A percentile compares a stretch with the other conserved stretches of the same genome.
Conservation (phyloP, 2,329 filamentous ascomycete species). For the Botrytis hyacinthi region DNA sequence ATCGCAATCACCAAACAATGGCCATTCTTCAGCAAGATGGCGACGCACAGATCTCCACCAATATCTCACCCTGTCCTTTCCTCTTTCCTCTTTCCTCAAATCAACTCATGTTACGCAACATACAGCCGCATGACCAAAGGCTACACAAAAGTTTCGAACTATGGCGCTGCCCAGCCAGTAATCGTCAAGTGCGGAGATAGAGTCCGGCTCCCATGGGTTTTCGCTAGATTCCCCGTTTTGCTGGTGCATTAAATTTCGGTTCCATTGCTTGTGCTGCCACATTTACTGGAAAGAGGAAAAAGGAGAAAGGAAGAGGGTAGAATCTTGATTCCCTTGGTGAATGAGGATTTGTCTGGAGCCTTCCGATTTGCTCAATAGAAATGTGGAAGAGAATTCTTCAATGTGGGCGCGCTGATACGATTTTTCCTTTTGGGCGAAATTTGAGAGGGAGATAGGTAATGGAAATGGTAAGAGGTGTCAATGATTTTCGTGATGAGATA, state of each 20-base stretch:
- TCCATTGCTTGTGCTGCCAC: neutral
- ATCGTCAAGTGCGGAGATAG: conserved; percentile 7
- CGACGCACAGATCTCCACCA: conserved; percentile 20
- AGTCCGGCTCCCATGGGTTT: conserved; percentile 1
- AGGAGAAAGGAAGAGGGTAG: neutral
- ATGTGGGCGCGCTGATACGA: neutral
- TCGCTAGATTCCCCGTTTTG: conserved; percentile 15
- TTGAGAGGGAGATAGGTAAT: conserved; percentile 2
- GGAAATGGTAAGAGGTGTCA: neutral
- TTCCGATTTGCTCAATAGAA: neutral
- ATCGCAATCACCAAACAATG: neutral
- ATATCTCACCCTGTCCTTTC: conserved; percentile 15
- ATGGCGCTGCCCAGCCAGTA: neutral
- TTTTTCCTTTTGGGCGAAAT: neutral
- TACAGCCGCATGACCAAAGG: conserved; percentile 18
- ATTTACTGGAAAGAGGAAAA: neutral
- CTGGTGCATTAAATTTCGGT: neutral
- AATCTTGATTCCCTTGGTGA: neutral
- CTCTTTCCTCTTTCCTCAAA: neutral
- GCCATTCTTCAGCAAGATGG: conserved; percentile 20
- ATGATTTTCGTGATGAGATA: conserved; percentile 9
- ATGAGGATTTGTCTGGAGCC: neutral
- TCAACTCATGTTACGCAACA: conserved; percentile 7
- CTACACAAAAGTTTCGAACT: conserved; percentile 10
- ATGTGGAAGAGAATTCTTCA: neutral